A percentile compares a stretch with the other conserved stretches of the same genome.
Conservation (phyloP, 768 basidiomycete genomes). For the Leccinum arenicola region DNA sequence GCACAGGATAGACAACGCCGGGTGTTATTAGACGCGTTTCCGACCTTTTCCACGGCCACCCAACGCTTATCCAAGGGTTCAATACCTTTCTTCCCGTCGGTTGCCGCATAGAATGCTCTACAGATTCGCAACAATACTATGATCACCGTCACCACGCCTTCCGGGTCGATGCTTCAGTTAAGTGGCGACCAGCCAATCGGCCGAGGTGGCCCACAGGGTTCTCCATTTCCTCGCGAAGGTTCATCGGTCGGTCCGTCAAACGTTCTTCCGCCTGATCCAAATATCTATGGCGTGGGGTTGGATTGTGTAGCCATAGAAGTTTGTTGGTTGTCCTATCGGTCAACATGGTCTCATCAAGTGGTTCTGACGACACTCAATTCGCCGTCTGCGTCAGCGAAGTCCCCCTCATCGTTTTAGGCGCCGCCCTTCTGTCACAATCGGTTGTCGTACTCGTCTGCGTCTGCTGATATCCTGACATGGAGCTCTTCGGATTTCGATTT, state of each 20-base stretch:
- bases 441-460: too few relatives aligned
- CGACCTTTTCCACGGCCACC: constrained; percentile 87
- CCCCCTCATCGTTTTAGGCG: constrained; percentile 22
- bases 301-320: constrained; percentile 45
- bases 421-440: too few relatives aligned
- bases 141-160: constrained; percentile 78
- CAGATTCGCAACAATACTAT: constrained; percentile 58
- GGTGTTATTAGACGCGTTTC: constrained; percentile 97
- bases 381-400: constrained; percentile 24
- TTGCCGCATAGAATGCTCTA: constrained; percentile 85
- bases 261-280: constrained; percentile 19
- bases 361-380: background rate
- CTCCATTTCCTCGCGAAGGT: constrained; percentile 27
- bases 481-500: too few relatives aligned
- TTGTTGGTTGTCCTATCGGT: constrained; percentile 24
- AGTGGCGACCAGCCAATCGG: constrained; percentile 44
- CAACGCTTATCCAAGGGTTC: constrained; percentile 92
- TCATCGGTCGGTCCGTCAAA: constrained; percentile 6
- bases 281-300: constrained; percentile 29
- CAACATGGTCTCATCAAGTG: constrained; percentile 15
- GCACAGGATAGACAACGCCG: constrained; percentile 87
- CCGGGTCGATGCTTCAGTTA: constrained; percentile 59
- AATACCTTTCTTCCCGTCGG: constrained; percentile 96
- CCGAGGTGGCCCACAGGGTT: constrained; percentile 38
- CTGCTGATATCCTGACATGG: too few relatives aligned